Evolutionary conservation across 768 basidiomycete genomes (phyloP).

Genomic region (Lanmaoa rubissima): DNA sequence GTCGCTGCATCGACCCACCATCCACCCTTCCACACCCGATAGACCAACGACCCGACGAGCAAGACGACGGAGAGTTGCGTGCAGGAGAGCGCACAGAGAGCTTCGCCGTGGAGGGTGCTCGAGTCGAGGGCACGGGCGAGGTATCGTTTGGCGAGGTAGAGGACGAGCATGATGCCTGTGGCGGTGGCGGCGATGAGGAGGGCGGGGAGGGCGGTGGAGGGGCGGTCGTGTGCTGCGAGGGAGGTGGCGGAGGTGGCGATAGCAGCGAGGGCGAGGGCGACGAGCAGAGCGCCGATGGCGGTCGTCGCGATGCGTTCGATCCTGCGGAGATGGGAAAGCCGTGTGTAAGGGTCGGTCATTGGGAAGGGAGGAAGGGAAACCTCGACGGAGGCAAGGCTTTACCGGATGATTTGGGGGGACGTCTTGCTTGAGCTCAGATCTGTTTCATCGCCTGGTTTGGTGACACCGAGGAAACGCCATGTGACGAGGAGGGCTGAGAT

Average conservation of each 20-base stretch:
- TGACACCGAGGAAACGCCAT: constrained; percentile 40
- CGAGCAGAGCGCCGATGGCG: constrained; percentile 37
- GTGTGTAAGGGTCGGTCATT: too few species aligned
- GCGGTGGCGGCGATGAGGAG: constrained; percentile 44
- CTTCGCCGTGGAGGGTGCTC: constrained; percentile 42
- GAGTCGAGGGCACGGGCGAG: constrained; percentile 43
- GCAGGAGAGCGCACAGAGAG: constrained; percentile 44
- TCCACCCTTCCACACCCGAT: constrained; percentile 38
- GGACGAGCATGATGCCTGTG: constrained; percentile 36
- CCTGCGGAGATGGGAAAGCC: constrained; percentile 12
- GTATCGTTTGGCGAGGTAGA: constrained; percentile 45
- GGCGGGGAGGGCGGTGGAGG: constrained; percentile 38
- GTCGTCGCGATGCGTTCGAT: constrained; percentile 37
- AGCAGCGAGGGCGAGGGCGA: constrained; percentile 38
- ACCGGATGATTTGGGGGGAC: constrained; percentile 12
- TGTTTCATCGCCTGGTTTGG: constrained; percentile 37
- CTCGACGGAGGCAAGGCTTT: background rate
- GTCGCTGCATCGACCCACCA: constrained; percentile 39
- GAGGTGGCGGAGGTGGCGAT: constrained; percentile 33
- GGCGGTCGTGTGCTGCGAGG: constrained; percentile 35
- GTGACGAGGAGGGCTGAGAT: constrained; percentile 42
- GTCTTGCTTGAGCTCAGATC: background rate
- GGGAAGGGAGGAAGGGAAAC: too few species aligned
- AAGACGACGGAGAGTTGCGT: constrained; percentile 42
- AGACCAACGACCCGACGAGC: constrained; percentile 41